phyloP scores from a whole-genome alignment of 345 rosid species.

The Eucalyptus marginata region DNA sequence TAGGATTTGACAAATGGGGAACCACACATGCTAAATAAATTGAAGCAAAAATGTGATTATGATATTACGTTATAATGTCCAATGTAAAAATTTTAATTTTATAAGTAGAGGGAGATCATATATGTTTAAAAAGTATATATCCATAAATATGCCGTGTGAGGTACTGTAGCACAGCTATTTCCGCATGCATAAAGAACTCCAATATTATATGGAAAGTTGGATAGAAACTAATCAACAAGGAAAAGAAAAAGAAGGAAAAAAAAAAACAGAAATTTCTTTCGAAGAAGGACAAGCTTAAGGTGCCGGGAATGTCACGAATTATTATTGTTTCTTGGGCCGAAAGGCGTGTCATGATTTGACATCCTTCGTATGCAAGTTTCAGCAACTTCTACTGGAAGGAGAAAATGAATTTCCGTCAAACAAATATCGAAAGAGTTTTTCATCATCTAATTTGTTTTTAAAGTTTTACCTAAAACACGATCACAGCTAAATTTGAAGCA shows the following conservation, averaged over 20 bases:
- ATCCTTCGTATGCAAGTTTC: not conserved
- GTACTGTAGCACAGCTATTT: not conserved
- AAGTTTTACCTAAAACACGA: not conserved
- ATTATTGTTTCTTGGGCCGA: not conserved
- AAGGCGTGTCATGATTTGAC: not conserved
- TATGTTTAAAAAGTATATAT: not conserved
- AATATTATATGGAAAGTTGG: not conserved
- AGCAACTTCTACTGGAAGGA: not conserved
- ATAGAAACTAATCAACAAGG: not conserved
- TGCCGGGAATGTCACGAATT: not conserved
- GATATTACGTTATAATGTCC: not conserved
- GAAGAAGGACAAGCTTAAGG: not conserved
- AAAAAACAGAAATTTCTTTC: not conserved
- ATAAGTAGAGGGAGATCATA: not conserved
- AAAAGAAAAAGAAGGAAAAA: no score
- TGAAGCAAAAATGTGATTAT: not conserved
- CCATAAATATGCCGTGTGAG: not conserved
- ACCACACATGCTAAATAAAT: not conserved
- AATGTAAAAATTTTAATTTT: not conserved
- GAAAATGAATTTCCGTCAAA: not conserved
- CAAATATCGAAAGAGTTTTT: not conserved
- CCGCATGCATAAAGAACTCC: not conserved
- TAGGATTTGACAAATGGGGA: not conserved
- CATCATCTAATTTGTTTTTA: not conserved
- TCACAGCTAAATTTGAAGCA: not conserved